Base-by-base conservation (phyloP, 768 basidiomycete genomes). In the Suillus bovinus region DNA sequence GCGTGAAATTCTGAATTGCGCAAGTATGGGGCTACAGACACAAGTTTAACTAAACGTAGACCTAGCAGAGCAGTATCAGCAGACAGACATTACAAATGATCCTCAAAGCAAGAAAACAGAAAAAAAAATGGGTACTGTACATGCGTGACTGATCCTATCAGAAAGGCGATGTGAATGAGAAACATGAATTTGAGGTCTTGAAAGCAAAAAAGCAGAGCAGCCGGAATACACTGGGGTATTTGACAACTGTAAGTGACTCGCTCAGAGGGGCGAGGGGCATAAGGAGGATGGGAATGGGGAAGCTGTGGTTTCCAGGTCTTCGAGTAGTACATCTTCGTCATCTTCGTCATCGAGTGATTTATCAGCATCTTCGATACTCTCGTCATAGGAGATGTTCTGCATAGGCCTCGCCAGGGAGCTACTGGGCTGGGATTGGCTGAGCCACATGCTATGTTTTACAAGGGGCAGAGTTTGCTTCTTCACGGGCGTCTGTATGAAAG, bases 91-190 rank as follows among this genome's bases (percentile, higher is more conserved):
- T 52, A 5, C 11, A n/a, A 13, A 52, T n/a, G 50, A 52, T 31
- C 20, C 31, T 52, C 31, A 33, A 20, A 50, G 17, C 49, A 50
- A 52, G 50, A 52, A 33, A 52, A n/a, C 31, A 52, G 50, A 52
- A 52, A 49, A 52, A 52, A 52, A 52, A 49, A 52, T 33, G 20
- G 31, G 29, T 52, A n/a, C 20, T 52, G 49, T 50, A 29, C 49
- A 50, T 50, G 9, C 27, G 16, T 50, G 10, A 31, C 29, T 20
- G 50, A 5, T 50, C 27, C 27, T 10, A 17, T 17, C 16, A 50
- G 49, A 50, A 29, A 9, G 49, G 29, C 16, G 29, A 31, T 20
- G 49, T 50, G 29, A 9, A 50, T 31, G 49, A 31, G 49, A 31
- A 29, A 31, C 14, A 50, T 31, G 49, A 29, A n/a, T 54, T 36